Conservation (phyloP, 192 early-diverging fungal genomes). For the Gorgonomyces haynaldii region DNA sequence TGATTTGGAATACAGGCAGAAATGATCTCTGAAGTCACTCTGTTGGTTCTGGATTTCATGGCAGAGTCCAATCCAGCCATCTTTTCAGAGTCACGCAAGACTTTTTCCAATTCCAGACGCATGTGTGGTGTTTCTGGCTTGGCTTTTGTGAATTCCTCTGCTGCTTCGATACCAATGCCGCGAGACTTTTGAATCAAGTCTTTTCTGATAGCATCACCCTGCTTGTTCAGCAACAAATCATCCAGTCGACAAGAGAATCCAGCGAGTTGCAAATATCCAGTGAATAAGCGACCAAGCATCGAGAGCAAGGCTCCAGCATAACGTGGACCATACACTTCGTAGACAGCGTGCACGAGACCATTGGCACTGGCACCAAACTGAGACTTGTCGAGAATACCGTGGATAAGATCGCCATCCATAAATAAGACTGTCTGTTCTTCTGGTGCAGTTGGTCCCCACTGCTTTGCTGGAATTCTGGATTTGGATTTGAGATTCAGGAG, state of each 20-base stretch:
- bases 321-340: slow-evolving; percentile 84
- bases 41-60: slow-evolving; percentile 75
- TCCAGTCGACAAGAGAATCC: slow-evolving; percentile 98
- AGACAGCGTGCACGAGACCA: slow-evolving; percentile 91
- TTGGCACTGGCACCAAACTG: slow-evolving; percentile 88
- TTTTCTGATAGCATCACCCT: slow-evolving; percentile 67
- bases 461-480: slow-evolving; percentile 70
- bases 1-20: slow-evolving; percentile 60
- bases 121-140: slow-evolving; percentile 15
- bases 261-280: slow-evolving; percentile 71
- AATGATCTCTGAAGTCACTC: slow-evolving; percentile 67
- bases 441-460: slow-evolving; percentile 66
- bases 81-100: slow-evolving; percentile 71
- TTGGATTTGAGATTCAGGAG: slow-evolving; percentile 83
- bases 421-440: slow-evolving; percentile 82
- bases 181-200: slow-evolving; percentile 54
- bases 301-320: slow-evolving; percentile 85
- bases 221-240: slow-evolving; percentile 76
- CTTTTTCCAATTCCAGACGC: slow-evolving; percentile 55
- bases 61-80: slow-evolving; percentile 79
- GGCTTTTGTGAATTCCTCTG: slow-evolving; percentile 54
- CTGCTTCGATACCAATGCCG: slow-evolving; percentile 57
- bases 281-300: slow-evolving; percentile 82
- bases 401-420: slow-evolving; percentile 77
- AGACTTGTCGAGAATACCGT: slow-evolving; percentile 92